Evolutionary conservation across 192 early-diverging fungal species (phyloP).

Genomic region (Dissophora ornata): DNA sequence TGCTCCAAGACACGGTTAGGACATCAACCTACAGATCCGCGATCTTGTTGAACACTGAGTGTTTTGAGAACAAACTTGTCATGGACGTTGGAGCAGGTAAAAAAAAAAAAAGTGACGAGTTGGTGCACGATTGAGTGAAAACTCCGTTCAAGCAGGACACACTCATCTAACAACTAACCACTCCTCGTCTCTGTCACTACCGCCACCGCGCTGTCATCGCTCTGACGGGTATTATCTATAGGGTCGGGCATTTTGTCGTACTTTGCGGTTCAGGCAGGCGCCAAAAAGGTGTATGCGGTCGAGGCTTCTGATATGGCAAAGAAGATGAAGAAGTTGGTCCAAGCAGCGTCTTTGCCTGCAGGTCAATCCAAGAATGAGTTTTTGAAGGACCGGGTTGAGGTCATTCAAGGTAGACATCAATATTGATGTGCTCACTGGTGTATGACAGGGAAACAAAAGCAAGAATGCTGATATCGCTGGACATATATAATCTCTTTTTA

Average conservation of each 20-base stretch:
- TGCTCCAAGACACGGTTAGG: conserved; percentile 95
- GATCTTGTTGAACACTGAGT: conserved; percentile 81
- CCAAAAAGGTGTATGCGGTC: conserved; percentile 93
- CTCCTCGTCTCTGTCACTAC: neutral
- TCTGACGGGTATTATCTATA: too few species aligned
- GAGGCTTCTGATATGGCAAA: conserved; percentile 96
- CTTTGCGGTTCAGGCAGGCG: conserved; percentile 94
- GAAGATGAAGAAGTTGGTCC: conserved; percentile 87
- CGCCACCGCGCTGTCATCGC: too few species aligned
- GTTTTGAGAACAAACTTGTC: conserved; percentile 85
- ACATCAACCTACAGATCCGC: conserved; percentile 96
- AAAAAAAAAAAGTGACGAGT: neutral
- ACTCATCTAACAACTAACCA: too few species aligned
- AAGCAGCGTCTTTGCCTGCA: conserved; percentile 67
- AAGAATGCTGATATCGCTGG: too few species aligned
- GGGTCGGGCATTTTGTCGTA: conserved; percentile 94
- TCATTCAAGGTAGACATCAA: conserved; percentile 73
- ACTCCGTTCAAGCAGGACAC: too few species aligned
- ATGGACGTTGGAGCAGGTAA: conserved; percentile 92
- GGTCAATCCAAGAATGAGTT: conserved; percentile 74
- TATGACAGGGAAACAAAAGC: neutral
- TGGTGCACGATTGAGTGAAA: too few species aligned
- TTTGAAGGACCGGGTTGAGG: conserved; percentile 81
- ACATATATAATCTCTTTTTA: too few species aligned
- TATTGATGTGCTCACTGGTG: too few species aligned